Conservation (phyloP, 768 basidiomycete species). For the Suillus decipiens region DNA sequence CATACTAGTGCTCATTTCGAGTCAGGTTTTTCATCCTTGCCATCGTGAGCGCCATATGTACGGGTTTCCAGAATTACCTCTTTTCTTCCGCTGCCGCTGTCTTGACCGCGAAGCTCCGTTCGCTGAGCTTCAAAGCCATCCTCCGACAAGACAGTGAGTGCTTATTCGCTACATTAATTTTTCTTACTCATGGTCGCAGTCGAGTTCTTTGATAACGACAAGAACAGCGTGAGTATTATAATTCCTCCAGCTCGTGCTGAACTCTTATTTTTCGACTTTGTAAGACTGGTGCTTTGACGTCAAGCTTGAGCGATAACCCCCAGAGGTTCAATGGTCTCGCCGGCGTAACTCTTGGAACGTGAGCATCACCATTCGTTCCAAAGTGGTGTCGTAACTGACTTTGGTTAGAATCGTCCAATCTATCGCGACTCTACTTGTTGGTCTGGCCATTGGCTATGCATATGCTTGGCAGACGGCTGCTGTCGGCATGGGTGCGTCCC, state of each 20-base stretch:
- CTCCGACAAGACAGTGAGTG: slow-evolving; percentile 46
- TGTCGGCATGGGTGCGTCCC: slow-evolving; percentile 69
- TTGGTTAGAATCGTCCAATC: slow-evolving; percentile 71
- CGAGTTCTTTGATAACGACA: slow-evolving; percentile 40
- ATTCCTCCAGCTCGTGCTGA: neutral
- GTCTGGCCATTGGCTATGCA: slow-evolving; percentile 72
- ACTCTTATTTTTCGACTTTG: neutral
- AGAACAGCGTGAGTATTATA: slow-evolving; percentile 24
- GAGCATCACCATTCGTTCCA: slow-evolving; percentile 25
- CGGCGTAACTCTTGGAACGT: slow-evolving; percentile 84
- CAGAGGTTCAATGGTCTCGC: slow-evolving; percentile 89
- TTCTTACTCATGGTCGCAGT: too few species aligned
- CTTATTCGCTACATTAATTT: too few species aligned
- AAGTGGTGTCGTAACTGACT: neutral
- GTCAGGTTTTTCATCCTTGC: slow-evolving; percentile 37
- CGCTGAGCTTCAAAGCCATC: slow-evolving; percentile 39
- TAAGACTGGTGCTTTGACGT: slow-evolving; percentile 79
- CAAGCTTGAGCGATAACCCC: slow-evolving; percentile 79
- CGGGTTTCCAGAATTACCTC: slow-evolving; percentile 38
- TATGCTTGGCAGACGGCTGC: slow-evolving; percentile 80
- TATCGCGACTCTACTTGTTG: slow-evolving; percentile 63
- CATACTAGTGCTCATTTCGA: slow-evolving; percentile 28
- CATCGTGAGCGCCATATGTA: slow-evolving; percentile 36
- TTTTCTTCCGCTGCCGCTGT: slow-evolving; percentile 38
- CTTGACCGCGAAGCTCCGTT: slow-evolving; percentile 41